Evolutionary conservation across 192 early-diverging fungal species (phyloP).

Genomic region (Obelidium mucronatum): DNA sequence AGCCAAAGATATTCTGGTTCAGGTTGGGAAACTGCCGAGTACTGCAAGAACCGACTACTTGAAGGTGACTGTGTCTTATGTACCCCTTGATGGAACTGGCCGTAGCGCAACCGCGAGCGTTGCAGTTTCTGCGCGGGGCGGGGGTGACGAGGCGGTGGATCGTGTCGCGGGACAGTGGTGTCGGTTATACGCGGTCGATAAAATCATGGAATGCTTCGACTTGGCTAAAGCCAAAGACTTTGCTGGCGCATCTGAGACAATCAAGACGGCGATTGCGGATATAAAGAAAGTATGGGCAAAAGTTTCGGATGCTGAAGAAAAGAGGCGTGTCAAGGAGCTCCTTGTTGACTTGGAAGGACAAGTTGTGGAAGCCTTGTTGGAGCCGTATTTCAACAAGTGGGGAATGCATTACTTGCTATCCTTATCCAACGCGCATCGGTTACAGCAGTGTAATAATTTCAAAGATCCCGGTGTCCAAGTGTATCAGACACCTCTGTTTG

Average conservation of each 20-base stretch:
- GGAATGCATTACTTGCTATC: constrained; percentile 45
- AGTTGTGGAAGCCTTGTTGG: constrained; percentile 28
- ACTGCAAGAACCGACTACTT: constrained; percentile 6
- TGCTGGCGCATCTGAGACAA: background rate
- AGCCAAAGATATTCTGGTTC: constrained; percentile 28
- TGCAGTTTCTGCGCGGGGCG: background rate
- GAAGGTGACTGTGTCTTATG: background rate
- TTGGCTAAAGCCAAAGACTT: background rate
- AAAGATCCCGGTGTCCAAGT: constrained; percentile 50
- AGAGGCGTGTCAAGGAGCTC: constrained; percentile 29
- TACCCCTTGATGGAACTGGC: background rate
- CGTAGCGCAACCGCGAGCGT: background rate
- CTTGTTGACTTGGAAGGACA: constrained; percentile 40
- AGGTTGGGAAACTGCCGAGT: background rate
- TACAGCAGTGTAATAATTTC: constrained; percentile 49
- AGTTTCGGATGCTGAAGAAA: constrained; percentile 1
- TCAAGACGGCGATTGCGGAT: constrained; percentile 10
- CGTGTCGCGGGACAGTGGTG: constrained; percentile 19
- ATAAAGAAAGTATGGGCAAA: background rate
- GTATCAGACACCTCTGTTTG: constrained; percentile 30
- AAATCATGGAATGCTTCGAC: constrained; percentile 22
- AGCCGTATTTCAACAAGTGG: constrained; percentile 37
- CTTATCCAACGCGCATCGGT: constrained; percentile 38
- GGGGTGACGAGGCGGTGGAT: constrained; percentile 24
- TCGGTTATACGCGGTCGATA: constrained; percentile 9